Conservation (phyloP, 345 rosid genomes). For the Eutrema japonicum region DNA sequence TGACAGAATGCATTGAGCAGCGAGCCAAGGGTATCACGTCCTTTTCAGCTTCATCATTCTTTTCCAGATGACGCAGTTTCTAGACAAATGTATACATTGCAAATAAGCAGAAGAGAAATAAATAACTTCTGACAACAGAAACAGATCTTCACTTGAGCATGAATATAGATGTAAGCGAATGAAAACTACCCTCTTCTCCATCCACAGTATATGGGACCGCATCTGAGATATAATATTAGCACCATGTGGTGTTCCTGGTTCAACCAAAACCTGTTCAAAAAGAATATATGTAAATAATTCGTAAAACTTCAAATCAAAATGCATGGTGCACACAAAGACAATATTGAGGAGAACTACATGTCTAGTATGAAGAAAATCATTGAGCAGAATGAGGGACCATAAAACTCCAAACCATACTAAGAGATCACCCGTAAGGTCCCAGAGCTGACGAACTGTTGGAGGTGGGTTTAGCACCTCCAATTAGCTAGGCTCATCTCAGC, state of each 20-base stretch:
- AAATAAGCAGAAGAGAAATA: constrained; percentile 26
- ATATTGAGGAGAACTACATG: neutral
- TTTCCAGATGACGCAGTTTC: constrained; percentile 67
- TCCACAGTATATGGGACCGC: constrained; percentile 96
- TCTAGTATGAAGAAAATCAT: neutral
- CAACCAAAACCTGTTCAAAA: constrained; percentile 73
- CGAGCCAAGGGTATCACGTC: too few relatives aligned
- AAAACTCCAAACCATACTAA: constrained; percentile 55
- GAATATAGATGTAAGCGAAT: neutral
- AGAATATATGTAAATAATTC: neutral
- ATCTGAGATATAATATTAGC: constrained; percentile 84
- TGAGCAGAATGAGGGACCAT: constrained; percentile 13
- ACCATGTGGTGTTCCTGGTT: constrained; percentile 98
- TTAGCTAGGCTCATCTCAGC: too few relatives aligned
- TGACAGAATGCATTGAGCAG: too few relatives aligned
- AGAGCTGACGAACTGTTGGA: constrained; percentile 96
- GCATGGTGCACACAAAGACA: neutral
- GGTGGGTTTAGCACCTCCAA: too few relatives aligned
- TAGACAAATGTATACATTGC: constrained; percentile 39
- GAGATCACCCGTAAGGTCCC: constrained; percentile 94
- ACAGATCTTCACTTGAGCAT: constrained; percentile 16
- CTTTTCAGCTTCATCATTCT: constrained; percentile 47
- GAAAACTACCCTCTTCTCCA: constrained; percentile 80
- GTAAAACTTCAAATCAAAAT: constrained; percentile 1
- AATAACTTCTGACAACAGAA: neutral